Conservation (phyloP, 345 rosid genomes). For the Lagerstroemia speciosa region DNA sequence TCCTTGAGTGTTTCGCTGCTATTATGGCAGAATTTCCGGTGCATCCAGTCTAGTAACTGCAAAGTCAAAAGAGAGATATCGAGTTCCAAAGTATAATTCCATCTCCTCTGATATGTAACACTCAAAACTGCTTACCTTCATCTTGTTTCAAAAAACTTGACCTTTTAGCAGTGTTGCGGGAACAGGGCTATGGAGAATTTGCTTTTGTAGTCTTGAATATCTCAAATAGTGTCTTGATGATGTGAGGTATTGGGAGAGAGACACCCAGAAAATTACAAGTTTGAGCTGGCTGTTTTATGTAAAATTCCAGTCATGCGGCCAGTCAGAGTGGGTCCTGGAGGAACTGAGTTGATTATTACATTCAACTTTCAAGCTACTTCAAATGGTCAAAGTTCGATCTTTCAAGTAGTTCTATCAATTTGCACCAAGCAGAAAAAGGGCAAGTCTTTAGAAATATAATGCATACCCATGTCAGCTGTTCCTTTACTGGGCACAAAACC, state of each 20-base stretch:
- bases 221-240: constrained; percentile 10
- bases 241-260: constrained; percentile 30
- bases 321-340: constrained; percentile 27
- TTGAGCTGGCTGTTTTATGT: constrained; percentile 27
- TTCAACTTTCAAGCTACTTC: constrained; percentile 3
- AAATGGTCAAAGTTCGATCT: constrained; percentile 1
- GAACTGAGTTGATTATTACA: constrained; percentile 11
- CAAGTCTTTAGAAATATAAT: background rate
- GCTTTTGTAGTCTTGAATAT: constrained; percentile 18
- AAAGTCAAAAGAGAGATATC: constrained; percentile 14
- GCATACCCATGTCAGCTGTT: background rate
- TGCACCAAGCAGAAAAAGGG: background rate
- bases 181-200: constrained; percentile 11
- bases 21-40: constrained; percentile 62
- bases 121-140: constrained; percentile 38
- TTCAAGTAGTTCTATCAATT: background rate
- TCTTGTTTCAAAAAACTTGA: constrained; percentile 16
- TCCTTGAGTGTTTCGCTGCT: constrained; percentile 49
- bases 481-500: background rate
- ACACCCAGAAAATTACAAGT: constrained; percentile 50
- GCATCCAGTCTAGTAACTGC: constrained; percentile 89
- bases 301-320: constrained; percentile 34
- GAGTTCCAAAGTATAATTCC: background rate
- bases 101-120: background rate
- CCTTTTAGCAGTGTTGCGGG: constrained; percentile 14